These are phyloP conservation scores for Sclerotinia glacialis DNA, from an alignment of 2,329 filamentous ascomycete species.

Conservation along the genomic window DNA sequence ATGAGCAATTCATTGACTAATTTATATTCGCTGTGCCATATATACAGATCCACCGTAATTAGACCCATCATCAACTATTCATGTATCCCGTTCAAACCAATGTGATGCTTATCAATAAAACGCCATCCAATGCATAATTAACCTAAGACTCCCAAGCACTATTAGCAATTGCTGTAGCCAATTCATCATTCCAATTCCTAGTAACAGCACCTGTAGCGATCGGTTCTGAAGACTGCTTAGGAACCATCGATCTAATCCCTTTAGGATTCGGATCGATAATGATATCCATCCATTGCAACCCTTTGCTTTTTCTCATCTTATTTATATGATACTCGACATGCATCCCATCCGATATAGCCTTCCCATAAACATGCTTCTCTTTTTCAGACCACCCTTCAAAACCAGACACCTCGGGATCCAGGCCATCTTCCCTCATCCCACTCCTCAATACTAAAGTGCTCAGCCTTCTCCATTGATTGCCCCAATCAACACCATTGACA, in stretches of 20 bases:
- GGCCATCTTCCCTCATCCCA: constrained; percentile 4
- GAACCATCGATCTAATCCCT: neutral
- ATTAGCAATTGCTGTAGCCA: constrained; percentile 7
- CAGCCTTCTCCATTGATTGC: constrained; percentile 32
- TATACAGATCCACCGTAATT: neutral
- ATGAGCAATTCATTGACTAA: neutral
- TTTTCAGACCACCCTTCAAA: neutral
- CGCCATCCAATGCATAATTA: neutral
- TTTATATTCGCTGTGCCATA: neutral
- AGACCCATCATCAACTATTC: neutral
- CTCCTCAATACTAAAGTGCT: constrained; percentile 14
- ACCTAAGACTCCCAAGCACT: constrained; percentile 20
- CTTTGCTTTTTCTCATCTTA: neutral
- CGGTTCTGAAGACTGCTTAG: neutral
- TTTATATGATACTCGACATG: neutral
- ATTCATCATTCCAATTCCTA: neutral
- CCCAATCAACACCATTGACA: constrained; percentile 33
- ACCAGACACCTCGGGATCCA: neutral
- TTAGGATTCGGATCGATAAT: neutral
- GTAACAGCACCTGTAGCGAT: neutral
- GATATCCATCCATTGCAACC: constrained; percentile 11
- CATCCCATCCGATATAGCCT: neutral
- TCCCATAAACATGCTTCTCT: neutral
- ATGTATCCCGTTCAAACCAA: neutral
- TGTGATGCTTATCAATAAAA: neutral